Percentiles rank a stretch among this genome's conserved stretches.
Evolutionary conservation across 2,329 filamentous ascomycete genomes (phyloP).

Genomic region (Bertia moriformis): DNA sequence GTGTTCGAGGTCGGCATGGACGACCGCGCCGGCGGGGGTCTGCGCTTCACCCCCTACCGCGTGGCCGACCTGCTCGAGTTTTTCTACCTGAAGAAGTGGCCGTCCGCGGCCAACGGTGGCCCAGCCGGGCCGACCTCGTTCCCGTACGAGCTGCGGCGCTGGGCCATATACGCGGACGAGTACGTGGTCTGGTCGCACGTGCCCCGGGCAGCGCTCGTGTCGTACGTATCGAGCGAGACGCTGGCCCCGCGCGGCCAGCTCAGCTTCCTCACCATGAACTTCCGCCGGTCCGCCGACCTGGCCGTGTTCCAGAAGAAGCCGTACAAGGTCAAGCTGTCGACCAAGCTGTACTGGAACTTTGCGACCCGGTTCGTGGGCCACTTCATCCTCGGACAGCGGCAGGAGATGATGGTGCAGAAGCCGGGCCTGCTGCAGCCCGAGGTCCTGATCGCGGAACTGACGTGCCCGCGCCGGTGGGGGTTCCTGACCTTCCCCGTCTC

Average conservation of each 20-base stretch:
- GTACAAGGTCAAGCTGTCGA: background rate
- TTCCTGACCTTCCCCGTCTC: background rate
- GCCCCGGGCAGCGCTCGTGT: background rate
- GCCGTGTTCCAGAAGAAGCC: background rate
- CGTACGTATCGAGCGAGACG: background rate
- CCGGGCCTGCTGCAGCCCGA: background rate
- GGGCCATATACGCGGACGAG: background rate
- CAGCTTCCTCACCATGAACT: background rate
- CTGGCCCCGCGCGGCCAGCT: background rate
- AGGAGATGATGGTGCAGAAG: background rate
- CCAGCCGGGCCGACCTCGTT: background rate
- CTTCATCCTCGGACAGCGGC: background rate
- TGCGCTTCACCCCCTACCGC: too few species aligned
- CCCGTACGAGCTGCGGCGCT: background rate
- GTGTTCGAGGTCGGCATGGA: background rate
- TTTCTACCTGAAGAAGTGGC: background rate
- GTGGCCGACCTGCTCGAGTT: background rate
- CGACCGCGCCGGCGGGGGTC: background rate
- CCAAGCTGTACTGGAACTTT: background rate
- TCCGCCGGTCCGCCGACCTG: background rate
- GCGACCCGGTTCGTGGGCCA: background rate
- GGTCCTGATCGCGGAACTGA: background rate
- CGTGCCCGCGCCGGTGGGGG: background rate
- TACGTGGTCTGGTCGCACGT: background rate
- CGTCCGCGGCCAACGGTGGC: background rate